Percentiles rank a stretch among this genome's conserved stretches.
These are phyloP conservation scores for Tillandsia leiboldiana DNA, from an alignment of 176 grass and related monocot species.

Conservation along the genomic window DNA sequence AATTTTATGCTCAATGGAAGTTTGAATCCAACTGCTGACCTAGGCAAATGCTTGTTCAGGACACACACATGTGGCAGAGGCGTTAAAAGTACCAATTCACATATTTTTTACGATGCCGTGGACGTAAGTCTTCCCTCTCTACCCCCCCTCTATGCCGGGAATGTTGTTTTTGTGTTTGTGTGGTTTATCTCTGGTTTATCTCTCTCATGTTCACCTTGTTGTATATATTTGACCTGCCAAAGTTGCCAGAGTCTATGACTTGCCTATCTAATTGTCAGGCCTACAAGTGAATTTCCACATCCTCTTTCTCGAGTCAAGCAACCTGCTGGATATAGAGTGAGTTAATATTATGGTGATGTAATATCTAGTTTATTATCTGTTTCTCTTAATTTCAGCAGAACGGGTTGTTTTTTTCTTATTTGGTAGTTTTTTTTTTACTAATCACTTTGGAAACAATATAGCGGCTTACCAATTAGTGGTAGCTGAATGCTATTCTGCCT, in stretches of 20 bases:
- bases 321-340: slow-evolving; percentile 73
- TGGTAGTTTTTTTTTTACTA: too few relatives aligned
- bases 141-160: not conserved
- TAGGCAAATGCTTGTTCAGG: slow-evolving; percentile 54
- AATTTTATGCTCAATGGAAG: slow-evolving; percentile 13
- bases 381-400: not conserved
- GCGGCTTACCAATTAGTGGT: too few relatives aligned
- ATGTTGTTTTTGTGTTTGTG: not conserved
- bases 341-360: slow-evolving; percentile 5
- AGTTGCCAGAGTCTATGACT: slow-evolving; percentile 6
- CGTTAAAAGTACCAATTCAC: slow-evolving; percentile 84
- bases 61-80: slow-evolving; percentile 89
- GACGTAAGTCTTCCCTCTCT: slow-evolving; percentile 61
- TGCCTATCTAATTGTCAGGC: slow-evolving; percentile 47
- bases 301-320: slow-evolving; percentile 96
- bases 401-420: not conserved
- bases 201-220: slow-evolving; percentile 9
- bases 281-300: slow-evolving; percentile 94
- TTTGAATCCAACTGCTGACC: slow-evolving; percentile 24
- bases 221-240: not conserved
- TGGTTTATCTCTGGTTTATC: not conserved
- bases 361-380: not conserved
- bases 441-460: too few relatives aligned
- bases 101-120: slow-evolving; percentile 99
- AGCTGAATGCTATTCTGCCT: too few relatives aligned